These are phyloP conservation scores for Fusarium sp. DNA, from an alignment of 2,329 filamentous ascomycete genomes.

Conservation along the genomic window DNA sequence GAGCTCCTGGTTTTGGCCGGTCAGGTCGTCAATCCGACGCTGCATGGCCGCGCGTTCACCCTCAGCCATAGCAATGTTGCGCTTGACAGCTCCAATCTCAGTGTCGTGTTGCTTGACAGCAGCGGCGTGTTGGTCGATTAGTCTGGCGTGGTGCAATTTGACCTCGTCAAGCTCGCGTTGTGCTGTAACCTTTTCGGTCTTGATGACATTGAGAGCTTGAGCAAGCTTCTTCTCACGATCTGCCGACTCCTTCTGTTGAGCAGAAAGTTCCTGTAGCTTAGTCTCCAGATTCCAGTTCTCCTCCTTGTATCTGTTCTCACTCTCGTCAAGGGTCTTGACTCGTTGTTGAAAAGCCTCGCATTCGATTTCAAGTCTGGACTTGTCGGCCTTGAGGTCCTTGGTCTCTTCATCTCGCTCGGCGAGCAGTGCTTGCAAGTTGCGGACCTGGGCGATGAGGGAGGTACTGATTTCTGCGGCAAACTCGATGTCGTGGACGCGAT, in stretches of 20 bases:
- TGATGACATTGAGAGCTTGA: constrained; percentile 72
- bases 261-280: constrained; percentile 82
- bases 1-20: constrained; percentile 87
- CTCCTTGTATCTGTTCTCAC: constrained; percentile 94
- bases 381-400: constrained; percentile 75
- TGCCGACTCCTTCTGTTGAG: constrained; percentile 74
- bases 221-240: constrained; percentile 85
- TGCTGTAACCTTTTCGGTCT: constrained; percentile 75
- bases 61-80: constrained; percentile 79
- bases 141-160: constrained; percentile 77
- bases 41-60: constrained; percentile 79
- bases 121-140: constrained; percentile 80
- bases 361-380: constrained; percentile 81
- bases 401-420: constrained; percentile 88
- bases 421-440: constrained; percentile 84
- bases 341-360: constrained; percentile 80
- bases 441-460: constrained; percentile 90
- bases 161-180: constrained; percentile 93
- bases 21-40: constrained; percentile 86
- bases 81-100: constrained; percentile 83
- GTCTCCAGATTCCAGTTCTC: constrained; percentile 99
- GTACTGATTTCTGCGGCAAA: constrained; percentile 99
- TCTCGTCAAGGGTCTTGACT: constrained; percentile 85
- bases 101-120: constrained; percentile 85
- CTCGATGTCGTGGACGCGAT: constrained; percentile 92